phyloP scores from a whole-genome alignment of 164 flowering plant species.

The Kalanchoe fedtschenkoi region DNA sequence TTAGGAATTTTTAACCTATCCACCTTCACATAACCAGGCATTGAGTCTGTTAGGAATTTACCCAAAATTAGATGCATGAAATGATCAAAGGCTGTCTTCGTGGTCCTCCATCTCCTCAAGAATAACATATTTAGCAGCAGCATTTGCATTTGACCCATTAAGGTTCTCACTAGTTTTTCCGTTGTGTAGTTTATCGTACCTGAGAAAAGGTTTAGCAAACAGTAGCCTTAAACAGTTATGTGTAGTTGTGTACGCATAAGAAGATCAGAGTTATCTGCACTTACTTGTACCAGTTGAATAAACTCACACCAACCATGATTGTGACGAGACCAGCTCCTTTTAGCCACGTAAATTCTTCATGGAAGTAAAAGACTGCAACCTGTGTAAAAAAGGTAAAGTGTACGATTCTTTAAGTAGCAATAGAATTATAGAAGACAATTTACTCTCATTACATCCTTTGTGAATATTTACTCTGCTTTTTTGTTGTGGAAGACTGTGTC shows the following conservation, averaged over 20 bases:
- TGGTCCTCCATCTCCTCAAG: conserved; percentile 78
- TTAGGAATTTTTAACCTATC: no score
- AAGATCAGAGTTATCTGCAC: conserved; percentile 16
- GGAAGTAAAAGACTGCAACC: conserved; percentile 98
- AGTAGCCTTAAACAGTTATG: background rate
- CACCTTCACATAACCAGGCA: background rate
- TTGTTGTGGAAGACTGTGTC: conserved; percentile 2
- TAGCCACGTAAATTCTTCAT: conserved; percentile 85
- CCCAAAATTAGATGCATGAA: background rate
- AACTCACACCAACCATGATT: conserved; percentile 87
- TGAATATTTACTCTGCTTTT: no score
- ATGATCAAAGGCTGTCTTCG: conserved; percentile 25
- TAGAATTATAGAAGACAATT: background rate
- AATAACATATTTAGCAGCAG: conserved; percentile 65
- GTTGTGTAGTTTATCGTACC: conserved; percentile 65
- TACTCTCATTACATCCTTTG: no score
- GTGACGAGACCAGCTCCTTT: conserved; percentile 77
- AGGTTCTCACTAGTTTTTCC: conserved; percentile 22
- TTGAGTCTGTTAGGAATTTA: background rate
- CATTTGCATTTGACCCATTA: conserved; percentile 17
- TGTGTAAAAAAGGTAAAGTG: conserved; percentile 17
- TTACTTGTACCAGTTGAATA: conserved; percentile 99
- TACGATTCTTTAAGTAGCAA: background rate
- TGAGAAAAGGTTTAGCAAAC: conserved; percentile 13
- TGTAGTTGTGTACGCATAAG: background rate